phyloP scores from a whole-genome alignment of 805 yeast genomes.

The Ogataea wickerhamii region DNA sequence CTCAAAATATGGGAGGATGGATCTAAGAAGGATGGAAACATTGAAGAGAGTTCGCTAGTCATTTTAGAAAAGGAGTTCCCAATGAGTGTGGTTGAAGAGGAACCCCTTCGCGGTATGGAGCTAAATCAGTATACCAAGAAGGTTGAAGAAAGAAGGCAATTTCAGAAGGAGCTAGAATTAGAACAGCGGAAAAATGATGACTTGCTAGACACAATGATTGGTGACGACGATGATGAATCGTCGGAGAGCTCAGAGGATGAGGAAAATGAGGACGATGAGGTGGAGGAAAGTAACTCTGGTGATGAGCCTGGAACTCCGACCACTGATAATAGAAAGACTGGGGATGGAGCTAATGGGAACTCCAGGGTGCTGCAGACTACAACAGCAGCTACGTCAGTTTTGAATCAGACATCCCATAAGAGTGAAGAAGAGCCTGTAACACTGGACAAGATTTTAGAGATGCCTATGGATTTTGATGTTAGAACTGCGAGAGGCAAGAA shows the following conservation, averaged over 20 bases:
- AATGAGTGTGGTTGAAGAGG: slow-evolving; percentile 43
- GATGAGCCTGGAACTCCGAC: slow-evolving; percentile 3
- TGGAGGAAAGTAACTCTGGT: slow-evolving; percentile 6
- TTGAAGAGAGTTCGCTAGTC: slow-evolving; percentile 62
- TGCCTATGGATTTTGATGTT: slow-evolving; percentile 56
- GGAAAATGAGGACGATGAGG: slow-evolving; percentile 16
- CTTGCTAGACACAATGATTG: slow-evolving; percentile 31
- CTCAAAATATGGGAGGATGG: slow-evolving; percentile 51
- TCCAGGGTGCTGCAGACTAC: slow-evolving; percentile 26
- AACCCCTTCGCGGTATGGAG: slow-evolving; percentile 47
- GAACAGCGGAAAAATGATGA: slow-evolving; percentile 32
- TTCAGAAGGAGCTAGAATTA: slow-evolving; percentile 32
- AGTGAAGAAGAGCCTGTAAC: slow-evolving; percentile 22
- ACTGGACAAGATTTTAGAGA: slow-evolving; percentile 38
- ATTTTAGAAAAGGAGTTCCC: slow-evolving; percentile 40
- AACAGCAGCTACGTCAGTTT: slow-evolving; percentile 16
- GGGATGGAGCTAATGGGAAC: slow-evolving; percentile 30
- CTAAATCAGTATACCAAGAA: slow-evolving; percentile 44
- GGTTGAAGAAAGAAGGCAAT: slow-evolving; percentile 44
- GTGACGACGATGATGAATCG: slow-evolving; percentile 29
- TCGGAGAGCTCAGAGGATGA: slow-evolving; percentile 15
- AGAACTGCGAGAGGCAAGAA: slow-evolving; percentile 45
- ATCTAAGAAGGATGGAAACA: slow-evolving; percentile 33
- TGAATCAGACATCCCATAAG: slow-evolving; percentile 13
- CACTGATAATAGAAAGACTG: slow-evolving; percentile 20